A percentile compares a stretch with the other conserved stretches of the same genome.
Evolutionary conservation across 805 yeast species (phyloP).

Genomic region (Lipomyces oligophaga): DNA sequence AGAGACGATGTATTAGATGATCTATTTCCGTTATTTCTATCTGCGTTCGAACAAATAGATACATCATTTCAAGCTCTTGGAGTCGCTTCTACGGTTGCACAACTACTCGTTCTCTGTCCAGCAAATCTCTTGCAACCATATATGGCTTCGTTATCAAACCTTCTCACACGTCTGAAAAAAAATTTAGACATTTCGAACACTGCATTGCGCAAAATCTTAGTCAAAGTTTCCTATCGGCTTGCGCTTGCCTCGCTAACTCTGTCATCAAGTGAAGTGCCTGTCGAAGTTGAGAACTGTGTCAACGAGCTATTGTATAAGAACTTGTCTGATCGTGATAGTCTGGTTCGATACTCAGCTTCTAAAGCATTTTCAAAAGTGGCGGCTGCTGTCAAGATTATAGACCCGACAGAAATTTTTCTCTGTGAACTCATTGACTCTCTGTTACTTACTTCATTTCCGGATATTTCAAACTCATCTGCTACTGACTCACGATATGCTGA

Average conservation of each 20-base stretch:
- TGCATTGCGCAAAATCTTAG: constrained; percentile 14
- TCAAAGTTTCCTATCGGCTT: constrained; percentile 18
- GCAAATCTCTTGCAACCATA: constrained; percentile 10
- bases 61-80: constrained; percentile 4
- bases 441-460: constrained; percentile 6
- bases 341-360: constrained; percentile 61
- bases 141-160: background rate
- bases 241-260: constrained; percentile 20
- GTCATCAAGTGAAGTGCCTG: constrained; percentile 37
- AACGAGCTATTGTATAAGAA: constrained; percentile 44
- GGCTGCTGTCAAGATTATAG: constrained; percentile 3
- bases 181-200: background rate
- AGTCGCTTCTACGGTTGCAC: constrained; percentile 11
- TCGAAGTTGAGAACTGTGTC: constrained; percentile 47
- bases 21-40: constrained; percentile 35
- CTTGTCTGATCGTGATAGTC: constrained; percentile 49
- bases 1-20: constrained; percentile 44
- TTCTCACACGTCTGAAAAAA: background rate
- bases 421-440: constrained; percentile 14
- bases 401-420: constrained; percentile 5
- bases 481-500: constrained; percentile 41
- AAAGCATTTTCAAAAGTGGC: constrained; percentile 42
- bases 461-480: background rate
- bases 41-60: background rate
- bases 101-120: constrained; percentile 3